phyloP scores from a whole-genome alignment of 352 stramenopile genomes.

The Phytophthora rubi region DNA sequence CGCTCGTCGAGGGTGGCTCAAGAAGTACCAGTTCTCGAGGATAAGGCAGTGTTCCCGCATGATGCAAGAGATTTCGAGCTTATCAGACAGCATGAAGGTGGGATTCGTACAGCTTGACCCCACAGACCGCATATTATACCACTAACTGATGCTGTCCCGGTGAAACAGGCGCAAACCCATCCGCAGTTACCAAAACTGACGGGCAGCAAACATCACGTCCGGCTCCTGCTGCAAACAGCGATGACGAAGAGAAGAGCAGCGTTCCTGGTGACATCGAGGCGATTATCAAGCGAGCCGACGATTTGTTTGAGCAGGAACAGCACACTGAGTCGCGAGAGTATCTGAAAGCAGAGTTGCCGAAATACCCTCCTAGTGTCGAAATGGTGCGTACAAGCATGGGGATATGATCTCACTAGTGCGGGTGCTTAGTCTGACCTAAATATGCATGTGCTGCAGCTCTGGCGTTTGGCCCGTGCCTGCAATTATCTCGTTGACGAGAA shows the following conservation, averaged over 20 bases:
- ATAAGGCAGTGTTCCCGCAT: slow-evolving; percentile 66
- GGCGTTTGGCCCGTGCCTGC: slow-evolving; percentile 65
- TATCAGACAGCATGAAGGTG: slow-evolving; percentile 54
- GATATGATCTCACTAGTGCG: not conserved
- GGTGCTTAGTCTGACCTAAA: not conserved
- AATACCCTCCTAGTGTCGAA: slow-evolving; percentile 52
- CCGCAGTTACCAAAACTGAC: not conserved
- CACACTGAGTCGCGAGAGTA: slow-evolving; percentile 50
- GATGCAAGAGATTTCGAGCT: slow-evolving; percentile 66
- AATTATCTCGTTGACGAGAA: slow-evolving; percentile 68
- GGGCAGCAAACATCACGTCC: not conserved
- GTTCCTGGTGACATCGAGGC: slow-evolving; percentile 34
- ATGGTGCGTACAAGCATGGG: slow-evolving; percentile 38
- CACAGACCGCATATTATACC: not conserved
- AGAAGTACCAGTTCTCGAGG: slow-evolving; percentile 49
- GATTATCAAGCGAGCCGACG: slow-evolving; percentile 50
- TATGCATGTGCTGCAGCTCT: slow-evolving; percentile 43
- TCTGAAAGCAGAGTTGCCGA: slow-evolving; percentile 45
- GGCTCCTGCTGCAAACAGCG: slow-evolving; percentile 3
- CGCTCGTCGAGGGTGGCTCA: slow-evolving; percentile 22
- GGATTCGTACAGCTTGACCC: not conserved
- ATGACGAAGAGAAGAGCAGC: slow-evolving; percentile 48
- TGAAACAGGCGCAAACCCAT: not conserved
- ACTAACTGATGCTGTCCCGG: not conserved
- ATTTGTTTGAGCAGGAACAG: slow-evolving; percentile 55